Evolutionary conservation across 2,329 filamentous ascomycete species (phyloP).

Genomic region (Talaromyces islandicus): DNA sequence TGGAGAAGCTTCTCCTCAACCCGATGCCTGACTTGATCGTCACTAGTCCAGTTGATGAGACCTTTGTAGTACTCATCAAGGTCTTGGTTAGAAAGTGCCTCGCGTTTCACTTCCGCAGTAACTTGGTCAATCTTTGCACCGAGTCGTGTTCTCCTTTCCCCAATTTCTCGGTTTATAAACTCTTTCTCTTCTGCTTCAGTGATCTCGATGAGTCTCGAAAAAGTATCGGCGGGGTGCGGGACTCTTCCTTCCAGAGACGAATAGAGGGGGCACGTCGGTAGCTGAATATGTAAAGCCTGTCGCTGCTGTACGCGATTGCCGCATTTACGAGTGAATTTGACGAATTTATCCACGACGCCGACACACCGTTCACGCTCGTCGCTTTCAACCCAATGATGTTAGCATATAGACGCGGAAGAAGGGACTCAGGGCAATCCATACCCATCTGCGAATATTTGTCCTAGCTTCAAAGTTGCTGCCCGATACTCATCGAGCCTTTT

Average conservation of each 20-base stretch:
- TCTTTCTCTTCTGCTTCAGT: conserved; percentile 82
- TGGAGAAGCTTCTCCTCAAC: conserved; percentile 89
- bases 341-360: conserved; percentile 69
- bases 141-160: conserved; percentile 77
- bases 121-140: conserved; percentile 80
- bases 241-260: conserved; percentile 75
- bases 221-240: conserved; percentile 71
- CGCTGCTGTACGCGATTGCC: conserved; percentile 70
- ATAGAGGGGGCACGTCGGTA: conserved; percentile 79
- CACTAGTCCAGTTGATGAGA: conserved; percentile 81
- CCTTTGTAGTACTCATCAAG: conserved; percentile 76
- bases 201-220: conserved; percentile 75
- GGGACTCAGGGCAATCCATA: conserved; percentile 34
- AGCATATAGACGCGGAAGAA: neutral
- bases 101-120: conserved; percentile 77
- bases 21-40: conserved; percentile 74
- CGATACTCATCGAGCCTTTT: conserved; percentile 69
- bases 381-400: conserved; percentile 21
- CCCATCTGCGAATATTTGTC: conserved; percentile 64
- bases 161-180: conserved; percentile 82
- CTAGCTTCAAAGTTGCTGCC: conserved; percentile 65
- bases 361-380: conserved; percentile 56
- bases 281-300: conserved; percentile 65
- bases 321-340: conserved; percentile 64
- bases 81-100: conserved; percentile 69